A percentile compares a stretch with the other conserved stretches of the same genome.
Conservation (phyloP, 805 yeast species). For the Grigorovia jiainica region DNA sequence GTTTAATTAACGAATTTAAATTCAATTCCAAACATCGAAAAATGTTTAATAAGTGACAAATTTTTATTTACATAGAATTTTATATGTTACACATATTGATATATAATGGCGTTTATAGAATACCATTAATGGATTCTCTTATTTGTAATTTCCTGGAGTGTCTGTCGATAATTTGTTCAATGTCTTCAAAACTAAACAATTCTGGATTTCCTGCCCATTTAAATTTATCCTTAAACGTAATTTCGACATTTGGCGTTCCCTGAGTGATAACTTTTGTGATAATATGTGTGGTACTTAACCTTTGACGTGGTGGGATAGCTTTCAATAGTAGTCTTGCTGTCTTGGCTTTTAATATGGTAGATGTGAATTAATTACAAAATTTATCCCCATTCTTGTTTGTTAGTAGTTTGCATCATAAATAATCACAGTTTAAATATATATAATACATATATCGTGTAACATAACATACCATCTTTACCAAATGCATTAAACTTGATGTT, state of each 20-base stretch:
- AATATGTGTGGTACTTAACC: conserved; percentile 45
- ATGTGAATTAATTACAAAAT: conserved; percentile 1
- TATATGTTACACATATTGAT: conserved; percentile 1
- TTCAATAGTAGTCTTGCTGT: conserved; percentile 72
- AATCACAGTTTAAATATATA: too few relatives aligned
- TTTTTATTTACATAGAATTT: background rate
- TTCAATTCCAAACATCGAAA: too few relatives aligned
- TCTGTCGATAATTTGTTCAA: conserved; percentile 59
- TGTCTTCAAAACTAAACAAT: conserved; percentile 38
- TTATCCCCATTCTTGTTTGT: background rate
- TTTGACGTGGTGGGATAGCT: conserved; percentile 67
- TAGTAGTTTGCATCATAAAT: too few relatives aligned
- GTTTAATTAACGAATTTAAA: too few relatives aligned
- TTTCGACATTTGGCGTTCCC: conserved; percentile 54
- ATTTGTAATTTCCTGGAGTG: conserved; percentile 74
- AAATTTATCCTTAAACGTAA: conserved; percentile 74
- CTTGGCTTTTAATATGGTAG: conserved; percentile 37
- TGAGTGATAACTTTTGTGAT: conserved; percentile 52
- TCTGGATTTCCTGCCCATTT: conserved; percentile 58
- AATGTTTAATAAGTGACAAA: too few relatives aligned
- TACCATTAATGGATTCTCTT: conserved; percentile 51
- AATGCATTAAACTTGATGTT: conserved; percentile 73
- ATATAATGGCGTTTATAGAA: background rate
- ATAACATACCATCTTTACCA: conserved; percentile 45
- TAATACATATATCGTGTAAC: too few relatives aligned